Base-by-base conservation (phyloP, 768 basidiomycete species). In the Agrocybe praecox region DNA sequence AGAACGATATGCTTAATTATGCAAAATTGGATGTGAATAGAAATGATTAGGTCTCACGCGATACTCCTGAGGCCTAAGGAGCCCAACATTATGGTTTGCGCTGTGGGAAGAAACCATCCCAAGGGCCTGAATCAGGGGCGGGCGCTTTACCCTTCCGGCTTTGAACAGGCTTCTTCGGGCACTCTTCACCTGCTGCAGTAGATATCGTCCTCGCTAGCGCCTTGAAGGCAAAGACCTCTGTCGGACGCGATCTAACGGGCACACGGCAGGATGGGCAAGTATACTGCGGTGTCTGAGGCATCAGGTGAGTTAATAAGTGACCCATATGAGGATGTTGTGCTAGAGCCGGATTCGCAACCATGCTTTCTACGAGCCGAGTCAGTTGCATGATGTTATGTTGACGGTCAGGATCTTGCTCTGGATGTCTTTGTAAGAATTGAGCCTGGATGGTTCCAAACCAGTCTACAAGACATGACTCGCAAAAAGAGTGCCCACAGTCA, bases 401-500 rank as follows among this genome's bases (percentile, higher is more conserved):
- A 17, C 72, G 72, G 34, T 72, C 70, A 32, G 65, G 59, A 49
- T 77, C 68, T 62, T 81, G 79, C 9, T 73, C 62, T 0, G 86
- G 86, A 59, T 86, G 66, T 1, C 67, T 59, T 6, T 70, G 66
- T 61, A 82, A 71, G 58, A 88, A 83, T 58, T 80, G 78, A 0
- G 70, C 73, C 49, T 83, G 78, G 0, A 71, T 78, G 2, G 81
- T 80, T 51, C 67, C 65, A 46, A 82, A 80, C 80, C 80, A 82
- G 62, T 85, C 82, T 46, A 76, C 74, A 8, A 91, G 74, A 61
- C 89, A 91, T 6, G 67, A 67, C 58, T 80, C 72, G 65, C 89
- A 92, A 65, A 86, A 90, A 0, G 83, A 81, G 68, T 92, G 89
- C 2, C 89, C 89, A 53, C 89, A 92, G 40, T 77, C 78, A 6